Conservation (phyloP, 768 basidiomycete genomes). For the Tylopilus subfusipes region DNA sequence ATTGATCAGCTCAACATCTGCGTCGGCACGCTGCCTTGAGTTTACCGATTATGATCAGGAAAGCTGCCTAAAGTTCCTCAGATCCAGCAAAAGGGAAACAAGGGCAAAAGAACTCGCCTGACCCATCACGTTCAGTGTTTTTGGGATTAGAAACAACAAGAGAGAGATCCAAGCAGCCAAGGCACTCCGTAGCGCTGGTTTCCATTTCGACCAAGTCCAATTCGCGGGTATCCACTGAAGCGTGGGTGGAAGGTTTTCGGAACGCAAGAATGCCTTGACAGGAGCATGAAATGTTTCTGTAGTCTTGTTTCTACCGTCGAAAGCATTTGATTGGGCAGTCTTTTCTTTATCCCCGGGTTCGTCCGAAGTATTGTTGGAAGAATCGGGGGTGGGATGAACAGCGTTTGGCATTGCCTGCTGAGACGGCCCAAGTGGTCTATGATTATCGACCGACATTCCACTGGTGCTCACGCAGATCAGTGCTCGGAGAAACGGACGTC, state of each 20-base stretch:
- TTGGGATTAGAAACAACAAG: constrained; percentile 56
- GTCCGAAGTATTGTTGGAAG: neutral
- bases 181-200: constrained; percentile 61
- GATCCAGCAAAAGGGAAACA: neutral
- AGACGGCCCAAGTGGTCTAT: neutral
- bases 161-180: constrained; percentile 58
- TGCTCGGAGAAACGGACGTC: too few species aligned
- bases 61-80: constrained; percentile 47
- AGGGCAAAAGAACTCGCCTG: constrained; percentile 37
- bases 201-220: constrained; percentile 54
- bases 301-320: neutral
- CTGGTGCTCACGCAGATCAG: too few species aligned
- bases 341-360: neutral
- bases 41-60: constrained; percentile 60
- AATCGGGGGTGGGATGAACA: neutral
- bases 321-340: neutral
- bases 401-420: neutral
- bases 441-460: neutral
- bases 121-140: constrained; percentile 48
- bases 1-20: constrained; percentile 1
- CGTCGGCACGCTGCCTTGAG: neutral
- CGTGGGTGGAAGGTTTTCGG: constrained; percentile 25
- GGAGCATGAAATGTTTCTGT: neutral
- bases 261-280: neutral
- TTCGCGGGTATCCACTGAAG: constrained; percentile 58